Conservation (phyloP, 441 rosid species). For the Hypseocharis bilobata region DNA sequence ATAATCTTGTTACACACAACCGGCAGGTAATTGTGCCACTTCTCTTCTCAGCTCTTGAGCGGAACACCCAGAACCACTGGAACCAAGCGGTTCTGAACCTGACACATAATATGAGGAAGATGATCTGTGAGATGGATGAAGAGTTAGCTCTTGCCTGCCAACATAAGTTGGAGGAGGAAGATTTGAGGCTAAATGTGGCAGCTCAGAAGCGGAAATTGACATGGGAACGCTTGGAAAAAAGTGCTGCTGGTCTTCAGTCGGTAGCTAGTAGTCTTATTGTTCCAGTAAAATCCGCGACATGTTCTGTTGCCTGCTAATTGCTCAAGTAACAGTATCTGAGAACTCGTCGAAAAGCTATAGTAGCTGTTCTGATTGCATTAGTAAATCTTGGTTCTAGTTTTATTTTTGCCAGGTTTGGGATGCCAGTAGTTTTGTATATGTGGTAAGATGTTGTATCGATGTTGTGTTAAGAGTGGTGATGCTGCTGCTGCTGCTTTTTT, state of each 20-base stretch:
- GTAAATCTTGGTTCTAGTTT: constrained; percentile 15
- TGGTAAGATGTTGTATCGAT: constrained; percentile 29
- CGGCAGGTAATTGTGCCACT: constrained; percentile 50
- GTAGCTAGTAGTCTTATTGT: constrained; percentile 23
- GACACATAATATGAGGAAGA: constrained; percentile 45
- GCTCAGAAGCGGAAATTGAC: constrained; percentile 51
- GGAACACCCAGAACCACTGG: constrained; percentile 56
- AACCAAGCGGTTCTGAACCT: constrained; percentile 62
- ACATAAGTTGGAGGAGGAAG: constrained; percentile 51
- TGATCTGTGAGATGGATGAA: constrained; percentile 59
- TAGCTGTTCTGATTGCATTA: constrained; percentile 19
- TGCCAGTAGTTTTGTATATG: constrained; percentile 26
- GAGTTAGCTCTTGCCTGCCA: constrained; percentile 44
- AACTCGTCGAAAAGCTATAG: background rate
- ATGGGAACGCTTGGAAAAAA: constrained; percentile 53
- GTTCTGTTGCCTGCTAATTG: constrained; percentile 43
- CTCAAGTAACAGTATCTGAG: constrained; percentile 8
- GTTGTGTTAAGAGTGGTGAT: constrained; percentile 11
- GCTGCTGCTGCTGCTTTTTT: constrained; percentile 20
- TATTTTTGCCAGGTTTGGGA: constrained; percentile 19
- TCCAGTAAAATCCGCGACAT: constrained; percentile 30
- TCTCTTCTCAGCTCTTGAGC: constrained; percentile 47
- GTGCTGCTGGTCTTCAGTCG: constrained; percentile 36
- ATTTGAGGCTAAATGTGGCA: constrained; percentile 22
- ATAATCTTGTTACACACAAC: constrained; percentile 41